Conservation (phyloP, 2,329 filamentous ascomycete genomes). For the Thermothelomyces thermophilus region DNA sequence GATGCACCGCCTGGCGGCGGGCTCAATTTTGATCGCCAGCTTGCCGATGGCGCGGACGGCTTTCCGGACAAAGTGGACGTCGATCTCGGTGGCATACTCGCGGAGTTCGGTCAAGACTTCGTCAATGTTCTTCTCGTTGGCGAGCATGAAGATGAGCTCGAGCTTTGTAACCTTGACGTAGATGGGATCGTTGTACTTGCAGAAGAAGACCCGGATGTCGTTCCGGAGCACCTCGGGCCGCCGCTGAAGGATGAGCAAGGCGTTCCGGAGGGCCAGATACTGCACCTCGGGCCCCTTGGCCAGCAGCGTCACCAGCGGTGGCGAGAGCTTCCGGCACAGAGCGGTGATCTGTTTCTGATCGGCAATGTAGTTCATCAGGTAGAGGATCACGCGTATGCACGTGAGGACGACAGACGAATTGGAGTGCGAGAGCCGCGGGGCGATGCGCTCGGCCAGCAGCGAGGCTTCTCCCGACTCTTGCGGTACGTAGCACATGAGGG, state of each 20-base stretch:
- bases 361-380: constrained; percentile 97
- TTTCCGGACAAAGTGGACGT: constrained; percentile 97
- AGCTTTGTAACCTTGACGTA: constrained; percentile 99
- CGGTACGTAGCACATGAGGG: constrained; percentile 94
- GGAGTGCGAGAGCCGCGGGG: constrained; percentile 91
- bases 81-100: constrained; percentile 97
- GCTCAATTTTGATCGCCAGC: constrained; percentile 97
- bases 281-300: constrained; percentile 98
- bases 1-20: constrained; percentile 84
- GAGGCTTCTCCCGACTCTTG: constrained; percentile 84
- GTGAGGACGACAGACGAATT: constrained; percentile 96
- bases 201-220: constrained; percentile 98
- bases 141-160: constrained; percentile 98
- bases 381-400: constrained; percentile 91
- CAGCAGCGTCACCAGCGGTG: constrained; percentile 86
- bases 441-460: constrained; percentile 84
- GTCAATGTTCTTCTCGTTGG: constrained; percentile 89
- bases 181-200: constrained; percentile 99
- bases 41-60: constrained; percentile 96
- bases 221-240: constrained; percentile 89
- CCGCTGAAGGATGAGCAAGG: constrained; percentile 85
- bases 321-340: constrained; percentile 87
- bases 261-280: constrained; percentile 89
- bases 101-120: constrained; percentile 89
- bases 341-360: constrained; percentile 83